Evolutionary conservation across 2,329 filamentous ascomycete species (phyloP).

Genomic region (Cryphonectria radicalis): DNA sequence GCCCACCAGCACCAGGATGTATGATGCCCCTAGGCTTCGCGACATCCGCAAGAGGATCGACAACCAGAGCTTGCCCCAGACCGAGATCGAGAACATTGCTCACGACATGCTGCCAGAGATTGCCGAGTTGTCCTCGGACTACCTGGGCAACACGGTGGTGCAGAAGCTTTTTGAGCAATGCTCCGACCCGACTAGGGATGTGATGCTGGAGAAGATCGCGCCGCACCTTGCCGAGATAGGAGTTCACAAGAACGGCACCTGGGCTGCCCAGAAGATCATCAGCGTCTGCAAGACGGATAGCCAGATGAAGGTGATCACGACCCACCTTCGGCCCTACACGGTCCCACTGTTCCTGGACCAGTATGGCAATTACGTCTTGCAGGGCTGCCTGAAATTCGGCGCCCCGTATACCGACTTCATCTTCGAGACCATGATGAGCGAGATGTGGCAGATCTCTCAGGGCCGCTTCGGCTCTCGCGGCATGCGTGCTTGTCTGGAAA

Average conservation of each 20-base stretch:
- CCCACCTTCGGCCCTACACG: slow-evolving; percentile 82
- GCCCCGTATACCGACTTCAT: slow-evolving; percentile 93
- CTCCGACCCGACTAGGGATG: slow-evolving; percentile 85
- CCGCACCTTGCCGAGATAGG: slow-evolving; percentile 96
- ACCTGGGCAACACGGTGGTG: slow-evolving; percentile 98
- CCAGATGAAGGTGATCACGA: slow-evolving; percentile 84
- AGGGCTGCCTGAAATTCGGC: slow-evolving; percentile 93
- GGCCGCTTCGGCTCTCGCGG: slow-evolving; percentile 93
- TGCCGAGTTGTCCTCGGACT: slow-evolving; percentile 91
- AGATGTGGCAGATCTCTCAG: slow-evolving; percentile 91
- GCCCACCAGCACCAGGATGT: slow-evolving; percentile 83
- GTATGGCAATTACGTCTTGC: slow-evolving; percentile 97
- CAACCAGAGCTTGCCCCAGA: slow-evolving; percentile 82
- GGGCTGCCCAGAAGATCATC: slow-evolving; percentile 99
- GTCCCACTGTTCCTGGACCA: slow-evolving; percentile 94
- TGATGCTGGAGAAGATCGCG: slow-evolving; percentile 86
- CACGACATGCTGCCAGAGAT: slow-evolving; percentile 96
- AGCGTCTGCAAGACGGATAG: slow-evolving; percentile 85
- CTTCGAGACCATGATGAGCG: slow-evolving; percentile 94
- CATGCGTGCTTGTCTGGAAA: slow-evolving; percentile 96
- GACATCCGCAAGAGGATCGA: slow-evolving; percentile 98
- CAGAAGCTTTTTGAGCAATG: slow-evolving; percentile 98
- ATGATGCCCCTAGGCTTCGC: slow-evolving; percentile 91
- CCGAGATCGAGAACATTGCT: slow-evolving; percentile 91
- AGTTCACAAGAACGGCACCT: slow-evolving; percentile 98